phyloP scores from a whole-genome alignment of 441 rosid species.

The Flueggea neowawraea region DNA sequence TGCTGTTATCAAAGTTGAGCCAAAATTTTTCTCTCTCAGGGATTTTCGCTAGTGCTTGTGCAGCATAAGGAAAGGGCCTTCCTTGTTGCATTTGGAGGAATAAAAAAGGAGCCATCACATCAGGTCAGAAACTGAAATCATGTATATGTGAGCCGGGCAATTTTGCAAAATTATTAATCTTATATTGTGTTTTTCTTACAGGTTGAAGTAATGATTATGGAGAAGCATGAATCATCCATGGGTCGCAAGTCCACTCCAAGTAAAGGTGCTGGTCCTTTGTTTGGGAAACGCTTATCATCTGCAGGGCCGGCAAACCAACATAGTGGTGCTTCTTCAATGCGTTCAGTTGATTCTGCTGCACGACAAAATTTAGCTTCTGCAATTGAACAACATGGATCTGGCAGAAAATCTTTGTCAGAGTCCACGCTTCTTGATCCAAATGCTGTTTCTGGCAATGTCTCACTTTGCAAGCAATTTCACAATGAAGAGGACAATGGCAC shows the following conservation, averaged over 20 bases:
- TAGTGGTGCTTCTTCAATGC: slow-evolving; percentile 57
- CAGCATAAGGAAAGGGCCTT: slow-evolving; percentile 90
- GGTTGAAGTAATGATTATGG: slow-evolving; percentile 80
- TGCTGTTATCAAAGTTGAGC: background rate
- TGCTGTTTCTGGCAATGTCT: slow-evolving; percentile 63
- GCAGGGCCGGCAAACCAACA: slow-evolving; percentile 44
- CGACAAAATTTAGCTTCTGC: slow-evolving; percentile 76
- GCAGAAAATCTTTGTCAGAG: slow-evolving; percentile 88
- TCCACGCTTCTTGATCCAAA: slow-evolving; percentile 48
- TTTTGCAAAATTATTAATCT: slow-evolving; percentile 4
- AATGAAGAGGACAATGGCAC: slow-evolving; percentile 58
- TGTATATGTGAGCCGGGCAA: background rate
- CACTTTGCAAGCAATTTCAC: slow-evolving; percentile 78
- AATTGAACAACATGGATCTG: slow-evolving; percentile 82
- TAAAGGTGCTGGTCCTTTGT: slow-evolving; percentile 45
- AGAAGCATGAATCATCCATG: slow-evolving; percentile 64
- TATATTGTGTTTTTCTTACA: slow-evolving; percentile 19
- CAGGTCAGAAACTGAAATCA: slow-evolving; percentile 54
- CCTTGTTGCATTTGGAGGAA: slow-evolving; percentile 96
- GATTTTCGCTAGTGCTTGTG: slow-evolving; percentile 84
- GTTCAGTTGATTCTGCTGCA: slow-evolving; percentile 48
- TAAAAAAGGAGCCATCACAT: slow-evolving; percentile 79
- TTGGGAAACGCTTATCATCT: slow-evolving; percentile 58
- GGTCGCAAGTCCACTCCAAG: slow-evolving; percentile 41
- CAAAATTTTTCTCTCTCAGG: slow-evolving; percentile 40